Base-by-base conservation (phyloP, 371 early-diverging fungal genomes). In the Aphelidium insulamus region DNA sequence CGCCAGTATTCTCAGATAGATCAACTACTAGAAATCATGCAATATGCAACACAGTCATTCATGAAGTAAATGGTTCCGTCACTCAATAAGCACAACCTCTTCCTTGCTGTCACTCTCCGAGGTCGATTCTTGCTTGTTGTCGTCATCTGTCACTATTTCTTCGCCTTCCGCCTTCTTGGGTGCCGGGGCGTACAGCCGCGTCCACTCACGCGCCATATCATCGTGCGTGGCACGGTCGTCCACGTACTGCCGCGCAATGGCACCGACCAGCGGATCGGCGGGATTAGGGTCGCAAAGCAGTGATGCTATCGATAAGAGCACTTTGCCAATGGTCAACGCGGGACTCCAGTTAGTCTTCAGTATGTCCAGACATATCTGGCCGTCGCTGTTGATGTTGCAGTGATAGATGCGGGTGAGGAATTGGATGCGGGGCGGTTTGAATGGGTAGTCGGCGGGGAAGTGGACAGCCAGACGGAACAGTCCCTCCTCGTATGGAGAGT, bases 341-440 rank as follows among this genome's bases (percentile, higher is more conserved):
- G 94, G 94, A 22, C 76, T 72, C 95, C 95, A 94, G 44, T 85
- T 77, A 44, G 88, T 85, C 44, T 78, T 83, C 25, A 94, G 56
- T 22, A 88, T 79, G 44, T 87, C 88, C 41, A 94, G 52, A 51
- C 94, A 92, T 40, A 94, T 88, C 27, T 56, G 62, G 10, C 95
- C 95, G 37, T 69, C 69, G 26, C 62, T 57, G 54, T 84, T 84
- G 48, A 94, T 77, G 55, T 94, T 94, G 58, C 91, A 90, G 59
- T 94, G 95, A 46, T 86, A 94, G 34, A 91, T 87, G 18, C 75
- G 61, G 5, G 92, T 86, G 21, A 76, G 51, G 59, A 85, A 90
- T n/a, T 51, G 53, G 21, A 82, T 62, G 70, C 65, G 39, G 0
- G 92, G 92, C 11, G 90, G 79, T 50, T 76, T 79, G 58, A 88